Evolutionary conservation across 805 yeast genomes (phyloP).

Genomic region (Scheffersomyces ergatensis): DNA sequence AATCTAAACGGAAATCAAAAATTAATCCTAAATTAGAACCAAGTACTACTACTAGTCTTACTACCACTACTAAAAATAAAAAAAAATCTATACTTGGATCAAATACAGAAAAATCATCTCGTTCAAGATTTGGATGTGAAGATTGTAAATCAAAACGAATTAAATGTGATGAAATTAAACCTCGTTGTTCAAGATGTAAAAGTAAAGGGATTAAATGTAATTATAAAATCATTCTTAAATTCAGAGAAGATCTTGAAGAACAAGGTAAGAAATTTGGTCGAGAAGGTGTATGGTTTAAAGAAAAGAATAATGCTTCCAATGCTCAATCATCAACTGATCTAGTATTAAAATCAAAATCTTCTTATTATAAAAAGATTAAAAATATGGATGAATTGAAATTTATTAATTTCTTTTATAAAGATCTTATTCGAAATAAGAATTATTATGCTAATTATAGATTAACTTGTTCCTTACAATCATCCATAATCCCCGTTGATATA

Average conservation of each 20-base stretch:
- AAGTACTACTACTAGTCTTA: neutral
- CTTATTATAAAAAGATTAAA: constrained; percentile 12
- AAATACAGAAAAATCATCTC: constrained; percentile 3
- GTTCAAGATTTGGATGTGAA: constrained; percentile 24
- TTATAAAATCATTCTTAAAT: constrained; percentile 19
- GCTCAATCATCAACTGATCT: constrained; percentile 8
- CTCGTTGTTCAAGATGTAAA: constrained; percentile 17
- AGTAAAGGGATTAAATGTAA: constrained; percentile 14
- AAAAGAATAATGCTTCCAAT: constrained; percentile 3
- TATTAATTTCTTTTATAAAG: constrained; percentile 15
- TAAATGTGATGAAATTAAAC: constrained; percentile 28
- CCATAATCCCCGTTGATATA: constrained; percentile 22
- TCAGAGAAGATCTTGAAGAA: constrained; percentile 22
- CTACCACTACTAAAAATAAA: neutral
- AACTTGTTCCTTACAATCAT: constrained; percentile 13
- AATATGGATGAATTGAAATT: constrained; percentile 13
- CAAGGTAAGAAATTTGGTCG: constrained; percentile 24
- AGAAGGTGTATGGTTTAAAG: constrained; percentile 24
- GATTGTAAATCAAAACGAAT: constrained; percentile 16
- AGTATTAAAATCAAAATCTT: constrained; percentile 8
- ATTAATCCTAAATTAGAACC: neutral
- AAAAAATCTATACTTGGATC: neutral
- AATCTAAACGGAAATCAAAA: neutral
- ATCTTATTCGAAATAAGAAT: constrained; percentile 7
- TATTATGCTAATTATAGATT: neutral